Conservation (phyloP, 345 rosid genomes). For the Gossypium rotundifolium region DNA sequence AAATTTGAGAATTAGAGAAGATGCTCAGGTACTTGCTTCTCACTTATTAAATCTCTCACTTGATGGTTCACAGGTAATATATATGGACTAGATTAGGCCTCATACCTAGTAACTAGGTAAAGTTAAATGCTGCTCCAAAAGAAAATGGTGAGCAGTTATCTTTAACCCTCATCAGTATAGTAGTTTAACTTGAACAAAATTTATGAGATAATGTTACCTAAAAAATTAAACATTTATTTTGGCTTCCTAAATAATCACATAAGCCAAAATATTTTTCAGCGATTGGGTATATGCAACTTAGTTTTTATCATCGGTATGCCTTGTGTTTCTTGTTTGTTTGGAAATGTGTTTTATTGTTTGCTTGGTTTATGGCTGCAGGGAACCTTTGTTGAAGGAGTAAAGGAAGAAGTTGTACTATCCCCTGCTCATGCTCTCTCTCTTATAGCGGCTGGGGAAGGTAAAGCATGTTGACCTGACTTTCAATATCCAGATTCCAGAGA, state of each 20-base stretch:
- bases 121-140: background rate
- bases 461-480: constrained; percentile 20
- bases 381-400: constrained; percentile 94
- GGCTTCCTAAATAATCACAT: background rate
- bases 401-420: constrained; percentile 98
- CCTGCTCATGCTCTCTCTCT: constrained; percentile 98
- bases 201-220: background rate
- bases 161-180: background rate
- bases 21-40: constrained; percentile 64
- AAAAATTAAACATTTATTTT: background rate
- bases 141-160: background rate
- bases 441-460: constrained; percentile 99
- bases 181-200: background rate
- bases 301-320: background rate
- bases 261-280: background rate
- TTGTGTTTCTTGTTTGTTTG: background rate
- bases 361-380: constrained; percentile 49
- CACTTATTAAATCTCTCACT: background rate
- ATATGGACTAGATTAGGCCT: background rate
- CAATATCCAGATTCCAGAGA: background rate
- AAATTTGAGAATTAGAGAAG: constrained; percentile 96
- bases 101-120: background rate
- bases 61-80: background rate
- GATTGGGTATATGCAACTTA: background rate
- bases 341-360: constrained; percentile 16